Conservation (phyloP, 2,329 filamentous ascomycete genomes). For the Byssothecium circinans region DNA sequence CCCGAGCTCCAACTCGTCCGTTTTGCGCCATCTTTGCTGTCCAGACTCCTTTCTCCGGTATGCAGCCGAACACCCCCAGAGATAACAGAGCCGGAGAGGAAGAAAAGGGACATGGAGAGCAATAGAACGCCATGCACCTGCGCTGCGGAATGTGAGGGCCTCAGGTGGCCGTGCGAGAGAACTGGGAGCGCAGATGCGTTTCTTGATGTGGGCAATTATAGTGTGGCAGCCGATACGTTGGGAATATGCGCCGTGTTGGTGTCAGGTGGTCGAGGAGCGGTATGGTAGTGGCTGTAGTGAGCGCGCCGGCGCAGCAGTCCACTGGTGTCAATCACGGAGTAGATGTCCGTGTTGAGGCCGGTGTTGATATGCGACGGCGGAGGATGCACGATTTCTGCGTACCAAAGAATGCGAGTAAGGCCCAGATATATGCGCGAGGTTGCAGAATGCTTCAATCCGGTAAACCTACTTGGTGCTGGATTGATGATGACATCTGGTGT, state of each 20-base stretch:
- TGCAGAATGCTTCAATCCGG: too few species aligned
- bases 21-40: conserved; percentile 12
- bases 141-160: conserved; percentile 15
- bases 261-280: conserved; percentile 6
- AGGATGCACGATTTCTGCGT: too few species aligned
- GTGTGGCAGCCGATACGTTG: neutral
- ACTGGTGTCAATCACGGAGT: too few species aligned
- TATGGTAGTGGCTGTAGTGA: neutral
- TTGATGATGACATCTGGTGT: neutral
- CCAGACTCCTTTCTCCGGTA: conserved; percentile 14
- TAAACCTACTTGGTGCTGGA: too few species aligned
- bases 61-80: conserved; percentile 36
- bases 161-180: conserved; percentile 14
- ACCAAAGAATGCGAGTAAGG: neutral
- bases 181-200: neutral
- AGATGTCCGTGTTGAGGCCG: too few species aligned
- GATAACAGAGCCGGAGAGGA: conserved; percentile 40
- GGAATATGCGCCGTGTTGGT: neutral
- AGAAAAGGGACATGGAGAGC: conserved; percentile 41
- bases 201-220: conserved; percentile 1
- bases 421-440: too few species aligned
- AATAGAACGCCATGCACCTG: conserved; percentile 37
- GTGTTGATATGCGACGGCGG: too few species aligned
- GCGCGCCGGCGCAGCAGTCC: too few species aligned
- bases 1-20: conserved; percentile 33